Evolutionary conservation across 208 protist species (phyloP).

Genomic region (Acanthamoeba rhysodes): DNA sequence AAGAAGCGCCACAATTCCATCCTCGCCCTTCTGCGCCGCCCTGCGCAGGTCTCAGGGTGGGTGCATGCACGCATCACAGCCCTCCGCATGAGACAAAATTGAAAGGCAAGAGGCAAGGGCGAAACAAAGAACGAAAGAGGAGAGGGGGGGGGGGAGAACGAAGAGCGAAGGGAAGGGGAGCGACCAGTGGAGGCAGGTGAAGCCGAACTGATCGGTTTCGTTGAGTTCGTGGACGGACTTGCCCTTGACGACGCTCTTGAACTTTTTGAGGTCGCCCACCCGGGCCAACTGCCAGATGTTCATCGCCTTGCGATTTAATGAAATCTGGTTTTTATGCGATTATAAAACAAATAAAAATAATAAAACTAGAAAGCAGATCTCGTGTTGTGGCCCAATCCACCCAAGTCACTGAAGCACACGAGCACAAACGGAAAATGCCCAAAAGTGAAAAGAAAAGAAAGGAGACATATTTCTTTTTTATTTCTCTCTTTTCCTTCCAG

Average conservation of each 20-base stretch:
- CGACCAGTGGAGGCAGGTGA: conserved; percentile 14
- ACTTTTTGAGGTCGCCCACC: conserved; percentile 8
- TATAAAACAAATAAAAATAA: too few relatives aligned
- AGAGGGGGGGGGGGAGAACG: not conserved
- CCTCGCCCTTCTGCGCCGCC: conserved; percentile 19
- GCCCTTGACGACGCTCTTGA: not conserved
- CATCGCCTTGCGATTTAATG: not conserved
- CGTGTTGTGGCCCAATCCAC: too few relatives aligned
- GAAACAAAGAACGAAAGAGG: not conserved
- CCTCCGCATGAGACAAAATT: not conserved
- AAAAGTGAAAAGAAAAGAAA: too few relatives aligned
- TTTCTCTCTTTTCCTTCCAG: too few relatives aligned
- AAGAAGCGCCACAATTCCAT: not conserved
- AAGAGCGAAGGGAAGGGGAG: not conserved
- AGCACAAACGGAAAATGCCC: too few relatives aligned
- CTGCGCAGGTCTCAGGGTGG: too few relatives aligned
- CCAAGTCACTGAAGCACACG: too few relatives aligned
- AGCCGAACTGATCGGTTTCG: not conserved
- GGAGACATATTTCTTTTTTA: too few relatives aligned
- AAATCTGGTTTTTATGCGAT: too few relatives aligned
- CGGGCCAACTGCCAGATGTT: conserved; percentile 20
- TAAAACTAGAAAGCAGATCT: too few relatives aligned
- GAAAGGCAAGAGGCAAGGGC: not conserved
- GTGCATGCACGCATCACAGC: too few relatives aligned
- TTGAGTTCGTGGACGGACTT: not conserved